Base-by-base conservation (phyloP, 192 early-diverging fungal species). In the Entophlyctis luteolus region DNA sequence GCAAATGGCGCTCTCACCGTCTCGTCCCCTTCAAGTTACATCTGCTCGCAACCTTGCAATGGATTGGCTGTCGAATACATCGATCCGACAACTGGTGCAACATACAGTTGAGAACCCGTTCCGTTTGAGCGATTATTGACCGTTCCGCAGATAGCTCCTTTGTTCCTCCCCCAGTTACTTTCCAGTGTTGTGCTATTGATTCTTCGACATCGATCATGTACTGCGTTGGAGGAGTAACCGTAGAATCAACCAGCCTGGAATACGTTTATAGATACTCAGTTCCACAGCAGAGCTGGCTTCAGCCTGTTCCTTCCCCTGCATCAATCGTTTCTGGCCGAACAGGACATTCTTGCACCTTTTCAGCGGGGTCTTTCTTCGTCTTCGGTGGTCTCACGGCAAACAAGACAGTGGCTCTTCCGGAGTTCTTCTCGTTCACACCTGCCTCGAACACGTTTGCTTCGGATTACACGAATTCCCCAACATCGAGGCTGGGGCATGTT, bases 151-250 rank as follows among this genome's bases (percentile, higher is more conserved):
- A 52, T 27, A 52, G 20, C 32, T 56, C 55, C 23, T 8, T 8
- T 28, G 35, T 25, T 5, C 63, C 63, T 4, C 63, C 23, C 12
- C 63, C 52, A 4, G 36, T 52, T 14, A 20, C 48, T 5, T 66
- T 66, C 36, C 63, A 66, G 33, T 66, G 63, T 37, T 66, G 63
- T 27, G 63, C 63, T 22, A 22, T 54, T 8, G 35, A 66, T n/a
- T 23, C 48, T 5, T 10, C 22, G 3, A 31, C 63, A 6, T 54
- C 48, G 25, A 20, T 54, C 5, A 33, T 39, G 34, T 38, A 37
- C 32, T 66, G 63, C 34, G 18, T 66, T 14, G 63, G 63, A 8
- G 63, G 63, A 10, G 36, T 66, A n/a, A 14, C 47, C 10, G 36
- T 42, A 20, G 23, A 8, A 25, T 12, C 63, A 4, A 22, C 8